Evolutionary conservation across 2,329 filamentous ascomycete genomes (phyloP), one percentile per base, ranked within the genome.

Genomic region (Claviceps pusilla): DNA sequence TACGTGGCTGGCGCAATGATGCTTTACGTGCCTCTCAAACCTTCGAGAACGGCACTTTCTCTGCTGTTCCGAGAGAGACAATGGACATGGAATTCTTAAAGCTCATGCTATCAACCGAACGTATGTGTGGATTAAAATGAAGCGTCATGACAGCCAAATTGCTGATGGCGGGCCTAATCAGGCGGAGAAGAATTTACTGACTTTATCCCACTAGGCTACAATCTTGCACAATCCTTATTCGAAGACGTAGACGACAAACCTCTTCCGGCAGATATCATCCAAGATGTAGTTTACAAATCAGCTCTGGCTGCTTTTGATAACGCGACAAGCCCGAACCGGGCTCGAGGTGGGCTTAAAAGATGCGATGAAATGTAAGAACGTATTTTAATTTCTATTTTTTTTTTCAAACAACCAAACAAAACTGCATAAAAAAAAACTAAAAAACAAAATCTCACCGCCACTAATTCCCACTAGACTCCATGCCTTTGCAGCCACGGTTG

Each of bases 251-350:
- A 69, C 2, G 71, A 78, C 19, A 67, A 65, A 3, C 76, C 77
- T 4, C 70, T 87, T 3, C 62, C 75, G 2, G 62, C 65, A 3
- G 66, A 75, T 3, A 65, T 74, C 7, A 68, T 88, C 1, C 78
- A 81, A 62, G 75, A 80, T 4, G 79, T 80, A 1, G 72, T 89
- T 9, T 70, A 86, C 46, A 73, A 73, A 1, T 75, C 81, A 49
- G 83, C 84, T 1, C 77, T 89, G 71, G 75, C 78, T 53, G 78
- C 84, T 4, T 93, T 89, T 63, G 87, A 93, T 62, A 87, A 87
- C 63, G 87, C 87, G 3, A 87, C 84, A 28, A 93, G 93, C 62
- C 85, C 86, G 0, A 89, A 91, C 61, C 80, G 80, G 54, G 86
- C 79, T 2, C 76, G 87, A 59, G 87, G 87, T 16, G 84, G 84